phyloP scores from a whole-genome alignment of 352 stramenopile genomes.

The Pythium utonaiense region DNA sequence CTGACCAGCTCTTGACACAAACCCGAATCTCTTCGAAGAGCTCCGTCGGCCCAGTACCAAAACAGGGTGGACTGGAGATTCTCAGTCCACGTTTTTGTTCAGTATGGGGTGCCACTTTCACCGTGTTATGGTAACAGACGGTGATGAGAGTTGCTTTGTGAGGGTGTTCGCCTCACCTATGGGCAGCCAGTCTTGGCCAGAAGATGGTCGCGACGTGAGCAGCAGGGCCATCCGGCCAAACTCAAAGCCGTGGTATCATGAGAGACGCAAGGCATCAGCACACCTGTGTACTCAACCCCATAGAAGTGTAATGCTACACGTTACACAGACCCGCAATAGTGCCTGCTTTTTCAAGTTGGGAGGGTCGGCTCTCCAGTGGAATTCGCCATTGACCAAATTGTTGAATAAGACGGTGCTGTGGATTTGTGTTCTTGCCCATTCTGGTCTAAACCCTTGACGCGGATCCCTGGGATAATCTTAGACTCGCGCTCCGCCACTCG shows the following conservation, averaged over 20 bases:
- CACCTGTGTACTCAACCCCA: too few relatives aligned
- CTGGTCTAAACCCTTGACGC: too few relatives aligned
- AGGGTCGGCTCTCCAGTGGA: too few relatives aligned
- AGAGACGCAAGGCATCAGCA: too few relatives aligned
- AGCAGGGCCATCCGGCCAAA: background rate
- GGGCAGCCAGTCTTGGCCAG: background rate
- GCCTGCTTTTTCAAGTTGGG: too few relatives aligned
- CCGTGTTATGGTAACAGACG: background rate
- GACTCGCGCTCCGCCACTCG: background rate
- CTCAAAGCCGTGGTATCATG: background rate
- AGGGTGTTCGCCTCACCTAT: slow-evolving; percentile 1
- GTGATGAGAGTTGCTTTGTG: background rate
- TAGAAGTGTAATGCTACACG: too few relatives aligned
- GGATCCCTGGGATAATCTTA: background rate
- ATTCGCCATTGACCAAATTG: too few relatives aligned
- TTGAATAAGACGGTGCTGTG: too few relatives aligned
- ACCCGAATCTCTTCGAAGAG: background rate
- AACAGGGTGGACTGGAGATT: background rate
- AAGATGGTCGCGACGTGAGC: background rate
- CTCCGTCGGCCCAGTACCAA: background rate
- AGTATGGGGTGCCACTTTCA: background rate
- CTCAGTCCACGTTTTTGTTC: too few relatives aligned
- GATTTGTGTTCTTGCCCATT: too few relatives aligned
- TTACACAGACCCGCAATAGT: too few relatives aligned
- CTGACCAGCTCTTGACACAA: slow-evolving; percentile 3